These are phyloP conservation scores for Verticillium albo-atrum DNA, from an alignment of 2,329 filamentous ascomycete genomes.

Conservation along the genomic window DNA sequence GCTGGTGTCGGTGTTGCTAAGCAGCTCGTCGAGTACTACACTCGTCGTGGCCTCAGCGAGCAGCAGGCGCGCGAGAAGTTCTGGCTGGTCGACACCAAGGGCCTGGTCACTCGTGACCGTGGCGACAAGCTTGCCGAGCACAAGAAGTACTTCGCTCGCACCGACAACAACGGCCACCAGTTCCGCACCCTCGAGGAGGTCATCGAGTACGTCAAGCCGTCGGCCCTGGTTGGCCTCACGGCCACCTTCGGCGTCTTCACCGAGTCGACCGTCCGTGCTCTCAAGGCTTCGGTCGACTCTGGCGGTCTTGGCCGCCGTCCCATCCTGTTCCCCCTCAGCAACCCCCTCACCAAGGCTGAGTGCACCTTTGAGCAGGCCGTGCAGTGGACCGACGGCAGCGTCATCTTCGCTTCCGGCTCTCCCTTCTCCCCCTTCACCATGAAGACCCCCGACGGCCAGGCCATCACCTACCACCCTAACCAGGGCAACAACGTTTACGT, in stretches of 20 bases:
- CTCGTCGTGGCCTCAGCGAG: conserved; percentile 84
- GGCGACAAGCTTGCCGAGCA: conserved; percentile 93
- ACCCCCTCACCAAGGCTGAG: conserved; percentile 94
- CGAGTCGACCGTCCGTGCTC: conserved; percentile 72
- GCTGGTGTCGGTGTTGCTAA: conserved; percentile 96
- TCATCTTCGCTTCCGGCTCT: conserved; percentile 91
- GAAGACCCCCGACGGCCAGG: conserved; percentile 53
- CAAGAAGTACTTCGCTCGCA: conserved; percentile 67
- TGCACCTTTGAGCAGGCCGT: conserved; percentile 96
- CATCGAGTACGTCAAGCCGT: conserved; percentile 91
- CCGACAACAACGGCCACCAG: conserved; percentile 61
- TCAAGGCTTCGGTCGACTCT: conserved; percentile 59
- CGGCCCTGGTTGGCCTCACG: conserved; percentile 88
- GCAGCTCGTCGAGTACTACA: conserved; percentile 96
- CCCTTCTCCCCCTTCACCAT: conserved; percentile 75
- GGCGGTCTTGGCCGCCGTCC: conserved; percentile 69
- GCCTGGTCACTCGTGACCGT: conserved; percentile 87
- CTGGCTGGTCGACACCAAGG: conserved; percentile 96
- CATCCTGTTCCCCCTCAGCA: conserved; percentile 94
- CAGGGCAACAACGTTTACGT: conserved; percentile 89
- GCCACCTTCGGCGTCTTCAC: conserved; percentile 95
- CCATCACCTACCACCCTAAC: conserved; percentile 68
- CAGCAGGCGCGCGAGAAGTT: conserved; percentile 86
- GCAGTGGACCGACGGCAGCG: conserved; percentile 83
- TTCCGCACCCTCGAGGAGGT: conserved; percentile 83